phyloP scores from a whole-genome alignment of 768 basidiomycete genomes.

The Suillus ampliporus region DNA sequence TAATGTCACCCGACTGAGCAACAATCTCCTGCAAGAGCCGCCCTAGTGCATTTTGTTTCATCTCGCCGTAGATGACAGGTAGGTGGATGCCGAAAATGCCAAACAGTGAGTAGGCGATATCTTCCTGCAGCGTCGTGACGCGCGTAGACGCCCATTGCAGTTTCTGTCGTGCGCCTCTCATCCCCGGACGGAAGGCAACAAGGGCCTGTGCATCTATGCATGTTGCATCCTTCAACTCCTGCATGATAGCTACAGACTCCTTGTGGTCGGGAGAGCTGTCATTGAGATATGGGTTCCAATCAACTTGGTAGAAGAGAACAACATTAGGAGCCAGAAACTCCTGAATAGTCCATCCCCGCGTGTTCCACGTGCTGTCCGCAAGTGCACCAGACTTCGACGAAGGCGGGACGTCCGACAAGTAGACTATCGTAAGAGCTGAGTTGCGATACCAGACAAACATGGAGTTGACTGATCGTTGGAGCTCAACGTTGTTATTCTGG shows the following conservation, averaged over 20 bases:
- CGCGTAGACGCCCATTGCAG: not conserved
- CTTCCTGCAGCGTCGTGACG: not conserved
- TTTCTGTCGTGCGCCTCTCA: not conserved
- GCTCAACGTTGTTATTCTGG: too few species aligned
- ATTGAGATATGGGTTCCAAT: conserved; percentile 3
- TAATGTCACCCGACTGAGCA: conserved; percentile 1
- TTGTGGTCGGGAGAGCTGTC: not conserved
- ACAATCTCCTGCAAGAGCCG: not conserved
- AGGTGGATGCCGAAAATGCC: not conserved
- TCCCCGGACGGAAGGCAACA: not conserved
- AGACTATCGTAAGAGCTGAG: too few species aligned
- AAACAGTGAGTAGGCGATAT: not conserved
- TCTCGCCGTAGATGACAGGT: not conserved
- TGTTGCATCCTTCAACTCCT: not conserved
- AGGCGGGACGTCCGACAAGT: too few species aligned
- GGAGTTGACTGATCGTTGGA: too few species aligned
- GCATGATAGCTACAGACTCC: not conserved
- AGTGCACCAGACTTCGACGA: too few species aligned
- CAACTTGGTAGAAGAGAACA: conserved; percentile 10
- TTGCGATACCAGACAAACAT: too few species aligned
- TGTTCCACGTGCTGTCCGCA: not conserved
- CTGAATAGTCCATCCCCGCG: conserved; percentile 12
- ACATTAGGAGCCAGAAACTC: conserved; percentile 11
- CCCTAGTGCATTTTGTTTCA: not conserved
- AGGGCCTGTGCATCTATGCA: not conserved